Evolutionary conservation across 75 land plant species (phyloP).

Genomic region (Cryptomeria japonica): DNA sequence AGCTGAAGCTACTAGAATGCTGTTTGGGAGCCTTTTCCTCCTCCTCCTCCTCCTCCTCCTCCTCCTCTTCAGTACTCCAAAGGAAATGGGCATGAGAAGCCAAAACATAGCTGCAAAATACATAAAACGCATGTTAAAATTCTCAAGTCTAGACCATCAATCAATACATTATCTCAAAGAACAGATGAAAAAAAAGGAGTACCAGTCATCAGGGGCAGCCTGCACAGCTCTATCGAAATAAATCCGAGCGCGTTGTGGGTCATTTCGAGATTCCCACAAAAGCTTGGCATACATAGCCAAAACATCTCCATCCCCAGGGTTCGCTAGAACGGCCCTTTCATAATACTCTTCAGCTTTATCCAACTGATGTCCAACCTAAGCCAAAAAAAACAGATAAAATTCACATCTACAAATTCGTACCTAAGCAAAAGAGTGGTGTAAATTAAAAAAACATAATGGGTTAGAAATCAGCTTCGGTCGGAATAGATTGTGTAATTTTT

Average conservation of each 20-base stretch:
- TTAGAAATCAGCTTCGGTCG: too few relatives aligned
- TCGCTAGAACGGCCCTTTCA: conserved; percentile 27
- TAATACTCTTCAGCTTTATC: conserved; percentile 44
- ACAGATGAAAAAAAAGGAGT: background rate
- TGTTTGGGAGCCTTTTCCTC: too few relatives aligned
- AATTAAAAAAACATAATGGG: too few relatives aligned
- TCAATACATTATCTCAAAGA: too few relatives aligned
- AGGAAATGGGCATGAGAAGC: conserved; percentile 16
- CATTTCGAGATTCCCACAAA: conserved; percentile 28
- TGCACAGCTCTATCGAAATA: conserved; percentile 16
- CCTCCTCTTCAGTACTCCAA: conserved; percentile 11
- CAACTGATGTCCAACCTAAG: background rate
- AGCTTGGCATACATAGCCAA: conserved; percentile 29
- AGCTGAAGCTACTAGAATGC: too few relatives aligned
- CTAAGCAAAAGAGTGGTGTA: background rate
- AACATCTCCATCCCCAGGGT: conserved; percentile 33
- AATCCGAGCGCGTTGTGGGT: conserved; percentile 20
- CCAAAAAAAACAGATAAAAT: background rate
- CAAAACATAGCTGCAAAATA: conserved; percentile 15
- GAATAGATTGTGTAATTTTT: too few relatives aligned
- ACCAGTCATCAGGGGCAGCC: conserved; percentile 23
- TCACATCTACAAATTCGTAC: background rate
- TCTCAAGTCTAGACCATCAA: background rate
- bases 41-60: background rate
- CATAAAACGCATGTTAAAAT: background rate